Evolutionary conservation across 1,284 basidiomycete species (phyloP), one percentile per base, ranked within the genome.

Genomic region (Papiliotrema nemorosa): DNA sequence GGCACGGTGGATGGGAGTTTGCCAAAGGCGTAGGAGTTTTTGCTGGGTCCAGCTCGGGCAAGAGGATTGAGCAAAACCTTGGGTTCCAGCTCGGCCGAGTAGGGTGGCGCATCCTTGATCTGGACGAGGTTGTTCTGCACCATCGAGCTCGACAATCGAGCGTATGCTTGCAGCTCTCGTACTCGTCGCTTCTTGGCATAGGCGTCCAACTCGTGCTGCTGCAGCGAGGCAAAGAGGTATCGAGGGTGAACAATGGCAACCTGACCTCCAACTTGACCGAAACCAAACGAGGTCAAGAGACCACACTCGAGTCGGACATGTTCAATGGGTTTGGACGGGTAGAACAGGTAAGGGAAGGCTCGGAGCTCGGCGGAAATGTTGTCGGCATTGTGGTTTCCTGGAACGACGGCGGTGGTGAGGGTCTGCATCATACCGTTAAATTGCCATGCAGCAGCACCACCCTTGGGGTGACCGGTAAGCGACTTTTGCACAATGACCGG

Each of bases 401-500:
- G 92, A 59, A 98, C 82, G 59, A 94, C 83, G 47, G 92, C 93
- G 39, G 84, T 85, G 63, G 81, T 81, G 58, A 98, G 80, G 24
- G 85, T 85, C 76, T 98, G 93, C 53, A 94, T 77, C 53, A 97
- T 81, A 63, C 96, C 96, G 67, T 87, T 86, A 79, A 97, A 84
- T 77, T 96, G 92, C 96, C 94, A 98, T 5, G 93, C 89, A 52
- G 94, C 94, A 25, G 94, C 90, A 60, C 91, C 93, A 77, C 92
- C 92, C 79, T 97, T 97, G 10, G 92, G 86, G 74, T 97, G 92
- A 60, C 92, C 92, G 44, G 93, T 87, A 44, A 97, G 81, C 75
- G 87, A 90, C 82, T 98, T 98, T 76, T 98, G 94, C 1, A 96
- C 90, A 76, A 97, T 88, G 67, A 97, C 86, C 3, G 96, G 94